A percentile compares a stretch with the other conserved stretches of the same genome.
phyloP scores from a whole-genome alignment of 306 rosid genomes.

The Clitoria ternatea region DNA sequence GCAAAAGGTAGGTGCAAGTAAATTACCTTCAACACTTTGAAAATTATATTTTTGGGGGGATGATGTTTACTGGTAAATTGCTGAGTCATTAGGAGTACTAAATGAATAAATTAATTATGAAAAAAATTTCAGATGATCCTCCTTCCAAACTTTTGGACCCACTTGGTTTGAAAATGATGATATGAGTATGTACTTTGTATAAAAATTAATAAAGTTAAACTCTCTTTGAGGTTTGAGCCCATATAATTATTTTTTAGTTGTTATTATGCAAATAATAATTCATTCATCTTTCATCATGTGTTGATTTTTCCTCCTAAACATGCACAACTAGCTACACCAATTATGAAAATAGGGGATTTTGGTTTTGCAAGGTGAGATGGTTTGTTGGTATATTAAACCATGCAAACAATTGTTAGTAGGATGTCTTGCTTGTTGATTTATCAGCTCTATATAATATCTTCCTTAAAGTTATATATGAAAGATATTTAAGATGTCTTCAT shows the following conservation, averaged over 20 bases:
- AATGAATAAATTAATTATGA: background rate
- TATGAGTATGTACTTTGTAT: background rate
- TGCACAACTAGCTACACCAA: conserved; percentile 74
- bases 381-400: background rate
- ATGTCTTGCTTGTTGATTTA: too few relatives aligned
- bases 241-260: background rate
- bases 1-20: background rate
- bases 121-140: background rate
- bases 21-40: too few relatives aligned
- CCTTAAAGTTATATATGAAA: background rate
- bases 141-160: background rate
- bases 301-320: conserved; percentile 17
- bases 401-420: background rate
- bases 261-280: background rate
- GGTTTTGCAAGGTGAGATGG: conserved; percentile 87
- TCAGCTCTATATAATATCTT: background rate
- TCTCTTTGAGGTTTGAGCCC: background rate
- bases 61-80: background rate
- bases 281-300: conserved; percentile 13
- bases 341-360: conserved; percentile 91
- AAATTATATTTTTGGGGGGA: background rate
- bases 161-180: background rate
- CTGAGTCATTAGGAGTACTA: background rate
- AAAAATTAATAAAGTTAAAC: background rate
- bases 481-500: background rate